A percentile compares a stretch with the other conserved stretches of the same genome.
These are phyloP conservation scores for Paracorniculantispora psalliotae DNA, from an alignment of 2,329 filamentous ascomycete species.

Conservation along the genomic window DNA sequence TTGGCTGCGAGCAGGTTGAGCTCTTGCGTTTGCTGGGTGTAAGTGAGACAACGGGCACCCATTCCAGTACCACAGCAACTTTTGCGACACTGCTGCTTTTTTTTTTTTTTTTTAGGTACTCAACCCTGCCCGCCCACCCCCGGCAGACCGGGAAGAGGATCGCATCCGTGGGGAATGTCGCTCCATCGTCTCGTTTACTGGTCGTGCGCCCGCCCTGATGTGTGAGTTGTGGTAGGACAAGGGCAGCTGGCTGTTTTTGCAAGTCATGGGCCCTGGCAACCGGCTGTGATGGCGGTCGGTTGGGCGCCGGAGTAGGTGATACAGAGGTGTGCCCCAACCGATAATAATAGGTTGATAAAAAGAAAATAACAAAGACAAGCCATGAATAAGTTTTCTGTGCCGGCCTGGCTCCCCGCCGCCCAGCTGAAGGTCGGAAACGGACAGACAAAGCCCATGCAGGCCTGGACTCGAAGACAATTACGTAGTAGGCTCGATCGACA, in stretches of 20 bases:
- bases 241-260: neutral
- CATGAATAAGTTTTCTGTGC: neutral
- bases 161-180: neutral
- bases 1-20: neutral
- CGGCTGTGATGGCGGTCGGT: constrained; percentile 1
- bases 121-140: neutral
- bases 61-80: neutral
- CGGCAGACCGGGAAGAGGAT: neutral
- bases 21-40: neutral
- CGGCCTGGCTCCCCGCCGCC: neutral
- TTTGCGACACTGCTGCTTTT: neutral
- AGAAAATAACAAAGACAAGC: neutral
- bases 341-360: neutral
- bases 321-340: neutral
- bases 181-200: neutral
- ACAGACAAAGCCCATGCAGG: neutral
- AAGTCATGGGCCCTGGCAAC: neutral
- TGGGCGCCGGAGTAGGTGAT: neutral
- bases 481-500: no score
- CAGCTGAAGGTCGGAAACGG: neutral
- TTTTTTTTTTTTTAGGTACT: neutral
- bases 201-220: neutral
- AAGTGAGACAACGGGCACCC: neutral
- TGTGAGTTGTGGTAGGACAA: neutral
- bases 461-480: neutral